Evolutionary conservation across 192 early-diverging fungal genomes (phyloP), one percentile per base, ranked within the genome.

Genomic region (Backusella morwellensis): DNA sequence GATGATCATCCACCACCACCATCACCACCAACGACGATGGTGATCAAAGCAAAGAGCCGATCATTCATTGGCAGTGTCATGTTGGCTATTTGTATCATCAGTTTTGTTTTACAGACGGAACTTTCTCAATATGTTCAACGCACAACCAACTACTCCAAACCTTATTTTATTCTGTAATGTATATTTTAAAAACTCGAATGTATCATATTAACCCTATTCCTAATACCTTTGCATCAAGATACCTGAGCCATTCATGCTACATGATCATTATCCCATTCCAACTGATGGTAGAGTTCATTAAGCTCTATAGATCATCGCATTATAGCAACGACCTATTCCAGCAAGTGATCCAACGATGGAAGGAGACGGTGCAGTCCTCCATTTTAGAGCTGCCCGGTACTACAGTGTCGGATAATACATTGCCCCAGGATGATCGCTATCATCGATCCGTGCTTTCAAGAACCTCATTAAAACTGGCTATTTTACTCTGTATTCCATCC

Each of bases 401-500:
- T 32, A 32, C 32, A 3, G 32, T 3, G 32, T 32, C 32, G 32
- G 32, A 32, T 32, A 15, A n/a, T 26, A 14, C n/a, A 44, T 44
- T 69, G 11, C 35, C 19, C 34, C 12, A 4, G 40, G 50, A 32
- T 74, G 59, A 6, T 69, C 41, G 15, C 75, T 81, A 70, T 77
- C 36, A 26, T 42, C n/a, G 21, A 6, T 34, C 26, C 52, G 35
- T 14, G 38, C 32, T 68, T 52, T 1, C 66, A 29, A 36, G 19
- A 21, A 50, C 21, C 42, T 35, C 35, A 21, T 11, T 73, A 8
- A 59, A 75, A 11, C 86, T 94, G 36, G 86, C 92, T 0, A 77
- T 84, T 14, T 68, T 92, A 23, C 83, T 94, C 70, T 93, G 91
- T 73, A 73, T 90, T 14, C 87, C 89, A 35, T 86, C 93, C 19